A percentile compares a stretch with the other conserved stretches of the same genome.
phyloP scores from a whole-genome alignment of 768 basidiomycete genomes.

The Russula sp. region DNA sequence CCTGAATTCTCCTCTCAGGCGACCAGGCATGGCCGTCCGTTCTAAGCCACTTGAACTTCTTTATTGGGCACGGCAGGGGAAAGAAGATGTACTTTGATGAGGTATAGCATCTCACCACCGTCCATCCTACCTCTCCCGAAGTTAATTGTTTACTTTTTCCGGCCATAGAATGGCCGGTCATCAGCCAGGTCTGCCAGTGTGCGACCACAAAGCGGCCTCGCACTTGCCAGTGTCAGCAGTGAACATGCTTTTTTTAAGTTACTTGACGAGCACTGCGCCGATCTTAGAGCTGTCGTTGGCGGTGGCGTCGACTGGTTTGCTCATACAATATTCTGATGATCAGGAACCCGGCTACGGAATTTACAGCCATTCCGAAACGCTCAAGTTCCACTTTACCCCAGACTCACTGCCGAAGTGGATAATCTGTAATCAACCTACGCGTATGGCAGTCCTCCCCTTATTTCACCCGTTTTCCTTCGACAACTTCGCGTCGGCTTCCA shows the following conservation, averaged over 20 bases:
- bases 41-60: too few species aligned
- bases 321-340: constrained; percentile 66
- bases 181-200: constrained; percentile 55
- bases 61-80: too few species aligned
- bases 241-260: constrained; percentile 54
- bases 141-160: constrained; percentile 17
- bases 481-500: not conserved
- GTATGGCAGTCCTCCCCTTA: not conserved
- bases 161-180: constrained; percentile 74
- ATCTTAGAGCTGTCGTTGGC: constrained; percentile 51
- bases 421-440: not conserved
- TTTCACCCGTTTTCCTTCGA: too few species aligned
- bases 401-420: constrained; percentile 47
- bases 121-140: not conserved
- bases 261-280: constrained; percentile 56
- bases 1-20: too few species aligned
- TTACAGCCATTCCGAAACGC: constrained; percentile 40
- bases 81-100: too few species aligned
- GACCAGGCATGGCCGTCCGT: too few species aligned
- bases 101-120: too few species aligned
- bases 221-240: constrained; percentile 42
- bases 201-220: constrained; percentile 54
- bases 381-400: constrained; percentile 64
- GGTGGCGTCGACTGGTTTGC: constrained; percentile 80
- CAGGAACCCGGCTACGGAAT: constrained; percentile 69